These are phyloP conservation scores for Oenanthe javanica DNA, from an alignment of 140 eudicot genomes.

Conservation along the genomic window DNA sequence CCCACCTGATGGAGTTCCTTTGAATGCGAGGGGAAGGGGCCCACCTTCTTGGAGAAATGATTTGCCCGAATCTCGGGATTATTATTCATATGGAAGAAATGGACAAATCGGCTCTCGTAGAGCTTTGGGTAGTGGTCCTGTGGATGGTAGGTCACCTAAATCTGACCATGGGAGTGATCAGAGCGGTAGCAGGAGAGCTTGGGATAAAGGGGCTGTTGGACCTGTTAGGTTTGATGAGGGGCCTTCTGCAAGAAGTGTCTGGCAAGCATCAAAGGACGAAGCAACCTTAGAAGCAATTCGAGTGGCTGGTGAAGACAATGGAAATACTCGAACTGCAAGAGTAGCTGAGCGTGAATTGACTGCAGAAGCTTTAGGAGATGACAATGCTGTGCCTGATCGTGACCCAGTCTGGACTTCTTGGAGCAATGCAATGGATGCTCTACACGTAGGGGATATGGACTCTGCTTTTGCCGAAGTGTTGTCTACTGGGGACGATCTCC, in stretches of 20 bases:
- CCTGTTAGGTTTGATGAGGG: conserved; percentile 85
- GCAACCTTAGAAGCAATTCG: conserved; percentile 94
- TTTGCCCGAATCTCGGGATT: conserved; percentile 54
- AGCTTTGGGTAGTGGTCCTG: conserved; percentile 25
- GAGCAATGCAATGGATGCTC: conserved; percentile 96
- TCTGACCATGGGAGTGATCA: conserved; percentile 51
- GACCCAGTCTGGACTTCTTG: conserved; percentile 91
- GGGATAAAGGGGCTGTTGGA: conserved; percentile 68
- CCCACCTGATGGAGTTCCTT: conserved; percentile 30
- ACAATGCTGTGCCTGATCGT: conserved; percentile 55
- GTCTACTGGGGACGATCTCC: conserved; percentile 80
- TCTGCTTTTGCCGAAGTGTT: conserved; percentile 83
- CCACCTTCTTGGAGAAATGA: conserved; percentile 63
- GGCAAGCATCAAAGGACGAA: conserved; percentile 99
- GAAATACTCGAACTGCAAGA: conserved; percentile 55
- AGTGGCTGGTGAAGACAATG: conserved; percentile 89
- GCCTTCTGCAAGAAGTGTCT: conserved; percentile 96
- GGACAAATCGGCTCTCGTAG: conserved; percentile 55
- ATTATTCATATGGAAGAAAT: conserved; percentile 46
- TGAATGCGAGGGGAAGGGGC: conserved; percentile 59
- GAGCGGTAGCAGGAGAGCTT: conserved; percentile 55
- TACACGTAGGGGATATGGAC: conserved; percentile 74
- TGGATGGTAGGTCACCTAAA: conserved; percentile 58
- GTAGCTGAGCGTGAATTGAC: conserved; percentile 77
- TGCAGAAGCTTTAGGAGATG: conserved; percentile 76